Evolutionary conservation across 2,329 filamentous ascomycete genomes (phyloP).

Genomic region (Fusarium proliferatum): DNA sequence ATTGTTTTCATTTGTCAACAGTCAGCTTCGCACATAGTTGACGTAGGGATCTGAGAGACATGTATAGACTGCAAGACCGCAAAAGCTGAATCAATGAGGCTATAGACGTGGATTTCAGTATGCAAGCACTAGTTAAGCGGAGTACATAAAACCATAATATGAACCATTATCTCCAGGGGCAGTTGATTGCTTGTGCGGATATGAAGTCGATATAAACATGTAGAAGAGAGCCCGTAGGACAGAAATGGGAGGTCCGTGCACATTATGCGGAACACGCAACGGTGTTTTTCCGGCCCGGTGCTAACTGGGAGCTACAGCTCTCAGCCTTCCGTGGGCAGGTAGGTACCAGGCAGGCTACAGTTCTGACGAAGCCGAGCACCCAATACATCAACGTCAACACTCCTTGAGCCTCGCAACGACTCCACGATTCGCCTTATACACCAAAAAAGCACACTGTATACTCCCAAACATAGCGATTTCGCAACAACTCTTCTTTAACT

Average conservation of each 20-base stretch:
- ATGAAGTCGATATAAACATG: neutral
- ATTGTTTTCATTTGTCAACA: neutral
- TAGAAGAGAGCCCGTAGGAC: neutral
- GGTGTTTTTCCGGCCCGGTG: constrained; percentile 46
- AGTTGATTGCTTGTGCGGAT: neutral
- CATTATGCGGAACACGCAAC: constrained; percentile 30
- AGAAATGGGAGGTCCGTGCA: neutral
- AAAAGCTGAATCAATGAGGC: neutral
- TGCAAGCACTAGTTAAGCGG: neutral
- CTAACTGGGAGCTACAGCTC: constrained; percentile 46
- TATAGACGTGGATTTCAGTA: neutral
- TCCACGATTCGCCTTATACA: constrained; percentile 26
- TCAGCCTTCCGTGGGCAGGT: constrained; percentile 37
- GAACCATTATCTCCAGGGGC: neutral
- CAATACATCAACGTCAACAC: constrained; percentile 41
- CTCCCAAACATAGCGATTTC: neutral
- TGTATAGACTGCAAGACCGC: neutral
- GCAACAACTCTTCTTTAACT: neutral
- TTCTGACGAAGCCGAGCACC: constrained; percentile 54
- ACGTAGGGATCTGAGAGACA: neutral
- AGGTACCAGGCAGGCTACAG: constrained; percentile 51
- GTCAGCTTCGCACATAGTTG: neutral
- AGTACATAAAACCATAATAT: neutral
- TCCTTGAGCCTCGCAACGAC: constrained; percentile 31
- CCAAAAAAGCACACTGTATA: constrained; percentile 9